phyloP scores from a whole-genome alignment of 1,284 basidiomycete species.

The Boletus mariae region DNA sequence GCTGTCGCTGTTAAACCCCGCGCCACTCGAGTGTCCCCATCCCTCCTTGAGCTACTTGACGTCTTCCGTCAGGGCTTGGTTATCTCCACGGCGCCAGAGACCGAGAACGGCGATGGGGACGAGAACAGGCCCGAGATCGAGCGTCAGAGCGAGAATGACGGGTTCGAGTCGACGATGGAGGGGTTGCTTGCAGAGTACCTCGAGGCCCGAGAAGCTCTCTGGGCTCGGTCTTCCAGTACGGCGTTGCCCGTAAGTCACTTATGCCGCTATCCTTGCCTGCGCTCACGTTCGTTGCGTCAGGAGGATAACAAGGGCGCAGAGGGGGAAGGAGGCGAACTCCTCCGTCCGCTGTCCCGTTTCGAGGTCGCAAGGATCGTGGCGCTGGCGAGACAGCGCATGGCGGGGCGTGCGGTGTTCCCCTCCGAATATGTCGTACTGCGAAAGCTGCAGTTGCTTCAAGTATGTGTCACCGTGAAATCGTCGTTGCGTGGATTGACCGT shows the following conservation, averaged over 20 bases:
- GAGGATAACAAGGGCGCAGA: not conserved
- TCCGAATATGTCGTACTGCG: constrained; percentile 39
- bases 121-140: not conserved
- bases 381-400: constrained; percentile 6
- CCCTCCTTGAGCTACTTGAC: constrained; percentile 19
- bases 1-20: constrained; percentile 6
- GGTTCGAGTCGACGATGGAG: constrained; percentile 26
- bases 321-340: constrained; percentile 6
- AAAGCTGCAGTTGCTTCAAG: constrained; percentile 46
- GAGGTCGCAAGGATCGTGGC: constrained; percentile 22
- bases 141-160: constrained; percentile 3
- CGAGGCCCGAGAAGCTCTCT: constrained; percentile 16
- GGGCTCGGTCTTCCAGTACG: constrained; percentile 7
- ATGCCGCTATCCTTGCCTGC: not conserved
- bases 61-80: constrained; percentile 13
- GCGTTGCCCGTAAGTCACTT: constrained; percentile 13
- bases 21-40: constrained; percentile 14
- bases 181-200: constrained; percentile 26
- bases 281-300: too few relatives aligned
- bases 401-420: constrained; percentile 16
- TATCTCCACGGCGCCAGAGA: not conserved
- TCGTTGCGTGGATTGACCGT: not conserved
- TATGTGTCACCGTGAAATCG: constrained; percentile 23
- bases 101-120: not conserved
- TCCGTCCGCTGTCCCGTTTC: constrained; percentile 31